Base-by-base conservation (phyloP, 306 rosid species). In the Myrica gale region DNA sequence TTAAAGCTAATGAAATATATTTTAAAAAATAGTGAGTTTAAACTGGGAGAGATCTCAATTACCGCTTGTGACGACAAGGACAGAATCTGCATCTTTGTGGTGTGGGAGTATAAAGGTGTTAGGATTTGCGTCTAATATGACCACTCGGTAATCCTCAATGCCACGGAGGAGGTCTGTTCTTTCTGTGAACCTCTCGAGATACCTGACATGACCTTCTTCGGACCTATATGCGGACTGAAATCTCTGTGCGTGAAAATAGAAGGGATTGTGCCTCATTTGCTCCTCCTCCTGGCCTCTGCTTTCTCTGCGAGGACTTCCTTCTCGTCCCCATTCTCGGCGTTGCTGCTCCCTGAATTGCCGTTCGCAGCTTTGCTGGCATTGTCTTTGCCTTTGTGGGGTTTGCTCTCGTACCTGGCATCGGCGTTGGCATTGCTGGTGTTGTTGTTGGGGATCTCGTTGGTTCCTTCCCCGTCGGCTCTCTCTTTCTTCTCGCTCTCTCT, bases 21-120 rank as follows among this genome's bases (percentile, higher is more conserved):
- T 6, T 9, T 6, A 56, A 19, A 55, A 19, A 19, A 6, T 56
- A 11, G 53, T 48, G 13, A 48, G 53, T 56, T 56, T 23, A 56
- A 16, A 17, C 5, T 56, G 53, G 53, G 9, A 71, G 17, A n/a
- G 2, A 51, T 19, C 2, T 0, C 17, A 44, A 4, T 16, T 71
- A 84, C 88, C 90, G 16, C 39, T 71, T 16, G 74, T 63, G 23
- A 84, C 86, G 7, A 82, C 54, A 6, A 42, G 20, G 46, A 84
- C 73, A 5, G 52, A 12, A 23, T 87, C 90, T 1, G 87, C 90
- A 52, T 87, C 88, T 5, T 57, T 68, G 45, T 87, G 90, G 79
- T 84, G 80, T 4, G 87, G 88, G 54, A 76, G 50, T 12, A 84
- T 77, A 56, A 87, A 84, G 37, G 88, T 80, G 44, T 77, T 65